Evolutionary conservation across 2,329 filamentous ascomycete genomes (phyloP), one percentile per base, ranked within the genome.

Genomic region (Didymella pomorum): DNA sequence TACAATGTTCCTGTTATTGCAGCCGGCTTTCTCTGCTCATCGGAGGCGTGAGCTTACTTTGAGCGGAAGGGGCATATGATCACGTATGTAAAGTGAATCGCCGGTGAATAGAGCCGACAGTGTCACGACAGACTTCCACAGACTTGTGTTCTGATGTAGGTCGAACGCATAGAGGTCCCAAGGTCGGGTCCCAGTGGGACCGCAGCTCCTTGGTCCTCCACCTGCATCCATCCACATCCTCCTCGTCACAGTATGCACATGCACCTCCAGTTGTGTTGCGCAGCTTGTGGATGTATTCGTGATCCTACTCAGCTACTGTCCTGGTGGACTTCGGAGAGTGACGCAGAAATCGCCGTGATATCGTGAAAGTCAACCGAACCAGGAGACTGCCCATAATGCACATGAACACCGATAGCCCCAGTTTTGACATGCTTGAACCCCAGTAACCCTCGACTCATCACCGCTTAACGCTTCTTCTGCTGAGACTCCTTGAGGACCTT

Each of bases 401-500:
- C 73, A 73, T 74, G 69, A 77, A 77, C 74, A 77, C 74, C 74
- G 68, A 74, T 74, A 66, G 72, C 72, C 72, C 70, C 70, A 71
- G 66, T 74, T 74, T 74, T 76, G 68, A 70, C 67, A 71, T 71
- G 67, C 68, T 68, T 60, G 57, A 63, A 72, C 64, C 67, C 66
- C 66, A 65, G 61, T 58, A 56, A 65, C 63, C 63, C 59, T 60
- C 63, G 62, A 53, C 66, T 66, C 51, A 58, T 58, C 64, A 58
- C 59, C 67, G 57, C 70, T 75, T 78, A 80, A 65, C 75, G 76
- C 77, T 85, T 87, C 81, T 91, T 90, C 86, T 92, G 90, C 85
- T 96, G 92, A 67, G 86, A 88, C 87, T 98, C 94, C 91, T 97
- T 97, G 81, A 98, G 88, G 77, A 99, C 95, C 92, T 99, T 99